Evolutionary conservation across 805 yeast genomes (phyloP), one percentile per base, ranked within the genome.

Genomic region (Isabelozyma pseudorhagii): DNA sequence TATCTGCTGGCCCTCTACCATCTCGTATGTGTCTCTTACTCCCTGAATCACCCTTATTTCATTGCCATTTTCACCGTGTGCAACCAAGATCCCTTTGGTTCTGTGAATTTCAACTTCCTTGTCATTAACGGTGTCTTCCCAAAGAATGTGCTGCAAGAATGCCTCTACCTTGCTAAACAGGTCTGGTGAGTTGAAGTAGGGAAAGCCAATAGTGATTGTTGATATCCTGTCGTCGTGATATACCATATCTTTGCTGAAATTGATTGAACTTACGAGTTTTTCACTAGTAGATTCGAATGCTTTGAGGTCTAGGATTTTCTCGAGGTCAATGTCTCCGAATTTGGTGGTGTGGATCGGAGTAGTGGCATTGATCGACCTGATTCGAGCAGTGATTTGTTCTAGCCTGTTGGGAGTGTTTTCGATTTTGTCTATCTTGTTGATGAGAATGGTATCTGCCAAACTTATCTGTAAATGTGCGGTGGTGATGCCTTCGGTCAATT

Each of bases 381-480:
- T 65, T 38, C 78, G 70, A 0, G 51, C 46, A 15, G 63, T 59
- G 9, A 87, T 65, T 2, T 53, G 57, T 0, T 60, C 59, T 1
- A 75, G 47, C 8, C 52, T 51, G 1, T 60, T 54, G 4, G 54
- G 54, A 0, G 54, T 56, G 1, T 55, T 51, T 8, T 70, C 36
- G 3, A 69, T 49, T 45, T 55, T 75, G 59, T 94, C 99, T 40
- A 81, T 66, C 65, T 94, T 94, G 68, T 94, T 94, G 51, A 94
- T 54, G 9, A 94, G 59, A 0, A 94, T 75, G 5, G 82, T 82
- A 65, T 94, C 99, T 0, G 97, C 97, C 62, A 91, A 71, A 0
- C 97, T 96, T 17, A 94, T 79, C 69, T 94, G 99, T 31, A 89
- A 73, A 62, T 87, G 91, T 0, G 98, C 97, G 2, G 96, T 86